Evolutionary conservation across 73 alveolate genomes (phyloP), one percentile per base, ranked within the genome.

Genomic region (Stentor roeselii): DNA sequence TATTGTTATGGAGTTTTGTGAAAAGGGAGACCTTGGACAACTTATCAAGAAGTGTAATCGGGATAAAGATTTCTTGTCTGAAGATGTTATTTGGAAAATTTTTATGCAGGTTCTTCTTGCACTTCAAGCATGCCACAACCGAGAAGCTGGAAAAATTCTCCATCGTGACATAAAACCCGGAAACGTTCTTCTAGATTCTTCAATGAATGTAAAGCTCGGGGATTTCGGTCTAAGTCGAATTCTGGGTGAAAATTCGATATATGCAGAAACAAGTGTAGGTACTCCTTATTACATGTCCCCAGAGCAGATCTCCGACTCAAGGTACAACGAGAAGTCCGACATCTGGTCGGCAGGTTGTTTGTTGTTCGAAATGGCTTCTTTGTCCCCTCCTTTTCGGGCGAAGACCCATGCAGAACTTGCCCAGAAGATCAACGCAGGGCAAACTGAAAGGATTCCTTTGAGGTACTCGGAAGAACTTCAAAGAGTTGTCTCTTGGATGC

Each of bases 281-380:
- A 96, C 99, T 15, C 99, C 98, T 0, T 96, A 95, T 86, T 95
- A 96, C 88, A 95, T 96, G 99, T 87, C 96, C 39, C 99, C 99
- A 0, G 98, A 96, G 76, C 95, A 94, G 91, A 96, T 96, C 3
- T 91, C 83, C 75, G 98, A 95, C 82, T 86, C 84, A 58, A 89
- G 87, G 83, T 96, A 96, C 87, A 95, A 96, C 86, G 99, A 96
- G 76, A 96, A 94, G 84, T 91, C 97, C 86, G 98, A 96, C 78
- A 95, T 96, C 3, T 96, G 98, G 98, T 83, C 95, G 75, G 87
- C 92, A 59, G 99, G 99, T 30, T 96, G 99, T 59, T 89, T 96
- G 78, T 77, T 96, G 21, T 95, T 95, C 89, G 98, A 96, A 93
- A 76, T 95, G 75, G 89, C 98, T 3, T 89, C 98, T 3, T 87